Evolutionary conservation across 148 eudicot species (phyloP).

Genomic region (Drosera capensis): DNA sequence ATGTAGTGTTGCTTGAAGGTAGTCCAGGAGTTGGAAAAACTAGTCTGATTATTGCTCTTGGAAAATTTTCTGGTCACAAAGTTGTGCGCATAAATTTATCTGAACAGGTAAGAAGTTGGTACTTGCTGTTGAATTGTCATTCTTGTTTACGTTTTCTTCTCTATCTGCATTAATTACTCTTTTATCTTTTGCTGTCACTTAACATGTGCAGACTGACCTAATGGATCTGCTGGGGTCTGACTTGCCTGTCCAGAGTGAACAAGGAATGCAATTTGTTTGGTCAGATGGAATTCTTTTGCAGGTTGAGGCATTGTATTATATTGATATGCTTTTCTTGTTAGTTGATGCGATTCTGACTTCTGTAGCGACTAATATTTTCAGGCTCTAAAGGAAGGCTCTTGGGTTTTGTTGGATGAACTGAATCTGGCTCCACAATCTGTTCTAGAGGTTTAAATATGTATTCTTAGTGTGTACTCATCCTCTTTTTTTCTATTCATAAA

Average conservation of each 20-base stretch:
- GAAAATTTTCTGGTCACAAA: slow-evolving; percentile 73
- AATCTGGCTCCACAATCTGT: slow-evolving; percentile 98
- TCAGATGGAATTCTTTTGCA: slow-evolving; percentile 92
- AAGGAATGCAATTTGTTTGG: slow-evolving; percentile 93
- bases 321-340: slow-evolving; percentile 5
- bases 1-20: slow-evolving; percentile 81
- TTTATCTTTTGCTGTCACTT: slow-evolving; percentile 4
- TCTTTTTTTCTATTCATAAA: not conserved
- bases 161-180: not conserved
- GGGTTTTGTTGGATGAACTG: slow-evolving; percentile 95
- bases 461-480: not conserved
- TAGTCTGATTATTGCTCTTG: slow-evolving; percentile 72
- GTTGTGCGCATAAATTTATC: slow-evolving; percentile 92
- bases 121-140: not conserved
- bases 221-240: slow-evolving; percentile 99
- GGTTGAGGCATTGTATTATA: slow-evolving; percentile 23
- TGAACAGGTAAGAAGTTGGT: slow-evolving; percentile 63
- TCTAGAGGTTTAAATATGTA: slow-evolving; percentile 42
- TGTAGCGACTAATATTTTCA: slow-evolving; percentile 13
- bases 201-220: slow-evolving; percentile 63
- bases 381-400: slow-evolving; percentile 88
- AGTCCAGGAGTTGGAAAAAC: slow-evolving; percentile 99
- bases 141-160: slow-evolving; percentile 1
- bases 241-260: slow-evolving; percentile 85
- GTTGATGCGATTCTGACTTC: not conserved